Conservation (phyloP, 2,329 filamentous ascomycete species). For the Aureobasidium leucospermi region DNA sequence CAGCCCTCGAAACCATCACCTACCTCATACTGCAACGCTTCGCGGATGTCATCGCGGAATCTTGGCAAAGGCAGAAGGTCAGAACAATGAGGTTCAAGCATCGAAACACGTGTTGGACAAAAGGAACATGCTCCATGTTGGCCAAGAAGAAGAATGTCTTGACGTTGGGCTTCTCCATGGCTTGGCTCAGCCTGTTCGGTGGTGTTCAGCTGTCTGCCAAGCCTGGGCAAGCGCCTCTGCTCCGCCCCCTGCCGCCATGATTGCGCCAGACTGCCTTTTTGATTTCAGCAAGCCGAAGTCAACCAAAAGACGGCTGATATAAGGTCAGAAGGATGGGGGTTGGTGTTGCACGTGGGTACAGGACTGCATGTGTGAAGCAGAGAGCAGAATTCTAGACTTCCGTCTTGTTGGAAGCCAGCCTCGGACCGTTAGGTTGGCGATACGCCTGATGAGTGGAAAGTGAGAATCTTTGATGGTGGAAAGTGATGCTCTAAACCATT, state of each 20-base stretch:
- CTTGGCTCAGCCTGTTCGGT: background rate
- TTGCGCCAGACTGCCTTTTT: background rate
- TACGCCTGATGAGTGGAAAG: background rate
- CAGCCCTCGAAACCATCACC: background rate
- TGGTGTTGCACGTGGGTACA: slow-evolving; percentile 4
- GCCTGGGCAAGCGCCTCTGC: background rate
- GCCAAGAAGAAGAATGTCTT: background rate
- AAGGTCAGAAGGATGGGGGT: background rate
- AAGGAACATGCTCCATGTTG: background rate
- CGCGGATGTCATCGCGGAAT: background rate
- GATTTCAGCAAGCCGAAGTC: background rate
- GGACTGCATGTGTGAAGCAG: background rate
- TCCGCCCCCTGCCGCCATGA: background rate
- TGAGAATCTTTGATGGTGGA: background rate
- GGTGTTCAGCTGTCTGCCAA: background rate
- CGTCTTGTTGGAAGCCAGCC: background rate
- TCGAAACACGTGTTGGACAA: slow-evolving; percentile 1
- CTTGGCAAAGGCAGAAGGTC: background rate
- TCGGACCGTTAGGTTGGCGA: background rate
- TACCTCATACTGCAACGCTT: slow-evolving; percentile 6
- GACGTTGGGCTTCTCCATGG: background rate
- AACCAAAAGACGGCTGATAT: background rate
- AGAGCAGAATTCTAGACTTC: background rate
- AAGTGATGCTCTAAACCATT: background rate
- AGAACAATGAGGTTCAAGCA: slow-evolving; percentile 10